Conservation (phyloP, 352 stramenopile species). For the Phytopythium cucurbitacearum region DNA sequence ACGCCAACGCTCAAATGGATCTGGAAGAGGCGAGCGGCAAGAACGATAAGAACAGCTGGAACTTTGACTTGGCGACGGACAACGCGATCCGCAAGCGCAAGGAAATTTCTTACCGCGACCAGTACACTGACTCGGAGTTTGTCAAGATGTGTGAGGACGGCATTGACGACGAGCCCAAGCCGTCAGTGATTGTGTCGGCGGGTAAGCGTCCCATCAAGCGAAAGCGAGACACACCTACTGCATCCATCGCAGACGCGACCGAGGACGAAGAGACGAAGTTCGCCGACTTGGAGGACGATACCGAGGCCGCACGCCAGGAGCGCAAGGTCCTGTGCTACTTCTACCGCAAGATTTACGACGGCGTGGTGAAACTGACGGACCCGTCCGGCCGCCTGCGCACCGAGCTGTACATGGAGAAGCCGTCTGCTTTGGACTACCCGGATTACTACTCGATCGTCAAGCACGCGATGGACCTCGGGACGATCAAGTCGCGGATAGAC, state of each 20-base stretch:
- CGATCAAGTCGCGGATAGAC: slow-evolving; percentile 83
- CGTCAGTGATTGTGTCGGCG: slow-evolving; percentile 18
- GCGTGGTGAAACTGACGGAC: slow-evolving; percentile 77
- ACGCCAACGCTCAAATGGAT: slow-evolving; percentile 64
- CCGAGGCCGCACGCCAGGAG: slow-evolving; percentile 38
- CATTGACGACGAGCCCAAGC: slow-evolving; percentile 39
- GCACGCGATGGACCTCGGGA: slow-evolving; percentile 81
- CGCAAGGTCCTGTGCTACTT: slow-evolving; percentile 78
- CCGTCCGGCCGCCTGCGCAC: slow-evolving; percentile 56
- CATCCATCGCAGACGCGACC: slow-evolving; percentile 8
- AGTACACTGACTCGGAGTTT: slow-evolving; percentile 86
- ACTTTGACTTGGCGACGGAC: slow-evolving; percentile 52
- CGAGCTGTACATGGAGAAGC: slow-evolving; percentile 77
- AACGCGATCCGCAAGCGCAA: slow-evolving; percentile 64
- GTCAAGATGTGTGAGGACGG: slow-evolving; percentile 87
- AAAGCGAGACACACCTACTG: slow-evolving; percentile 12
- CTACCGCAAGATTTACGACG: slow-evolving; percentile 82
- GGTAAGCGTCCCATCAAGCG: slow-evolving; percentile 27
- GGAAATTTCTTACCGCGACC: slow-evolving; percentile 83
- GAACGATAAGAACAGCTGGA: slow-evolving; percentile 58
- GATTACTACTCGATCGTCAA: slow-evolving; percentile 90
- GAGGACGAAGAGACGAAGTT: slow-evolving; percentile 16
- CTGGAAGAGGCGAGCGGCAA: slow-evolving; percentile 43
- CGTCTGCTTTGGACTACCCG: slow-evolving; percentile 73
- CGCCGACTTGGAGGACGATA: slow-evolving; percentile 33